A percentile compares a stretch with the other conserved stretches of the same genome.
These are phyloP conservation scores for Lasiosphaeria miniovina DNA, from an alignment of 495 filamentous ascomycete genomes.

Conservation along the genomic window DNA sequence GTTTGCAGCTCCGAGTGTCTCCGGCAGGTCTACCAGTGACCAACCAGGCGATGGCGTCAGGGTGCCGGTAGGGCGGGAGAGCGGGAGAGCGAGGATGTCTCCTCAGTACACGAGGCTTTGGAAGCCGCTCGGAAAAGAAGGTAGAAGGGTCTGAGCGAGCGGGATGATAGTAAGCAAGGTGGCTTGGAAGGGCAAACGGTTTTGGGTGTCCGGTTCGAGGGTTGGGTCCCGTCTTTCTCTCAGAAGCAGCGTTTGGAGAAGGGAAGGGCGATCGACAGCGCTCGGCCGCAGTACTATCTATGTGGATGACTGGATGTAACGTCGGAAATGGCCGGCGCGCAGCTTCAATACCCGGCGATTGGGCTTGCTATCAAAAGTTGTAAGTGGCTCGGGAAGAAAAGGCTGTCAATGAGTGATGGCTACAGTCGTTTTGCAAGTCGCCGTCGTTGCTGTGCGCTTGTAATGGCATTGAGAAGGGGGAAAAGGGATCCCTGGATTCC, in stretches of 20 bases:
- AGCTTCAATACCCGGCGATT: neutral
- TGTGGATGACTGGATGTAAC: neutral
- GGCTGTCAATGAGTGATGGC: neutral
- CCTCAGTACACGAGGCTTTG: neutral
- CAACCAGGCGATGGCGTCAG: neutral
- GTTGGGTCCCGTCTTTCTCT: too few species aligned
- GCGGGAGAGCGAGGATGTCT: neutral
- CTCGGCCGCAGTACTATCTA: neutral
- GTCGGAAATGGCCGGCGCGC: neutral
- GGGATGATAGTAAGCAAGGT: slow-evolving; percentile 5
- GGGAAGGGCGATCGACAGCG: slow-evolving; percentile 4
- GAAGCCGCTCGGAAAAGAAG: slow-evolving; percentile 1
- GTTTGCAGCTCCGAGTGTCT: neutral
- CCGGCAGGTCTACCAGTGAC: too few species aligned
- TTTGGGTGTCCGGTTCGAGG: slow-evolving; percentile 3
- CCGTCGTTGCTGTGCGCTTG: neutral
- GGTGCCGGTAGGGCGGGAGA: neutral
- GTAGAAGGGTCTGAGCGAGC: slow-evolving; percentile 6
- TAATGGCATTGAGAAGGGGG: neutral
- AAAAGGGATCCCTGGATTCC: slow-evolving; percentile 2
- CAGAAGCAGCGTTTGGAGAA: neutral
- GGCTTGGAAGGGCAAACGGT: neutral
- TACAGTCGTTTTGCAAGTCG: neutral
- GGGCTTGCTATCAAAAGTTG: neutral
- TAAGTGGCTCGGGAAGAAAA: neutral